Evolutionary conservation across 2,329 filamentous ascomycete genomes (phyloP).

Genomic region (Atkinsonella hypoxylon): DNA sequence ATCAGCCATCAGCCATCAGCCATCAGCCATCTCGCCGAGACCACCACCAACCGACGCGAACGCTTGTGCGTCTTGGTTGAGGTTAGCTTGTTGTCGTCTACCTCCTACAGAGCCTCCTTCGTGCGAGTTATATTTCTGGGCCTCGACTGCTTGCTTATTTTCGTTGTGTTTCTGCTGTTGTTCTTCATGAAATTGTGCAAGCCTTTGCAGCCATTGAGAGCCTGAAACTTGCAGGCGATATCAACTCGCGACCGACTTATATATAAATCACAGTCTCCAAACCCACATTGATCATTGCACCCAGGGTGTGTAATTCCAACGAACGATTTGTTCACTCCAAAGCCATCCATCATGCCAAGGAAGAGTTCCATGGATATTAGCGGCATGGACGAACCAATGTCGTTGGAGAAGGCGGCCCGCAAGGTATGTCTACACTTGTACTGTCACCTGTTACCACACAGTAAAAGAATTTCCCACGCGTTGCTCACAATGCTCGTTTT

Average conservation of each 20-base stretch:
- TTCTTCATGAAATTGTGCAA: neutral
- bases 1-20: neutral
- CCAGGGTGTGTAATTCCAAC: too few relatives aligned
- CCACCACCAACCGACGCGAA: neutral
- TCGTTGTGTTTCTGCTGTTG: neutral
- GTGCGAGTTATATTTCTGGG: neutral
- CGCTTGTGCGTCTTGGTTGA: neutral
- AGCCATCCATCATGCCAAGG: neutral
- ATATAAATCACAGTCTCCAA: neutral
- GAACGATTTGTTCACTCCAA: too few relatives aligned
- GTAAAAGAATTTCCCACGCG: neutral
- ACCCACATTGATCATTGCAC: neutral
- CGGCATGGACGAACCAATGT: neutral
- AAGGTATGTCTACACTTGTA: neutral
- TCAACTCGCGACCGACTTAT: neutral
- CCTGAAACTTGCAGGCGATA: neutral
- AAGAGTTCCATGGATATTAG: neutral
- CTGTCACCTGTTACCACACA: neutral
- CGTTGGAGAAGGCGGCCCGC: neutral
- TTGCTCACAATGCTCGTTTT: too few relatives aligned
- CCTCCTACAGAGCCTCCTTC: neutral
- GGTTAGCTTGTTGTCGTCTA: neutral
- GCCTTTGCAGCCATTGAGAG: neutral
- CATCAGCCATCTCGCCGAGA: neutral
- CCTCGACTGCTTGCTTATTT: neutral